A percentile compares a stretch with the other conserved stretches of the same genome.
Conservation (phyloP, 2,329 filamentous ascomycete genomes). For the Blastomyces parvus region DNA sequence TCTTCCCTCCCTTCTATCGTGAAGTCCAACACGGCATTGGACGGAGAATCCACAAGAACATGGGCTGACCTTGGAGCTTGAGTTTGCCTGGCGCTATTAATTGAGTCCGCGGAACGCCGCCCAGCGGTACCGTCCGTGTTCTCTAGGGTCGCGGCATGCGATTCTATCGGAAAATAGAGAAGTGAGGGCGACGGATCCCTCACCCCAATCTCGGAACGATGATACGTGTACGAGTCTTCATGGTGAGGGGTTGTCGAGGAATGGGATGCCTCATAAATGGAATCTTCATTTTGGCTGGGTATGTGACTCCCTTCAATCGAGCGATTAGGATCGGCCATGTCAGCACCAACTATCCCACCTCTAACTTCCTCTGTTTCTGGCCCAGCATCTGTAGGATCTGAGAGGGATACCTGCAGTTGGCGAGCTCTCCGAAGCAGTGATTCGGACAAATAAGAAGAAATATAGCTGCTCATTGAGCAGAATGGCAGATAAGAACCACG, state of each 20-base stretch:
- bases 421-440: constrained; percentile 36
- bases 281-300: neutral
- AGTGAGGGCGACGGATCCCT: neutral
- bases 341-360: neutral
- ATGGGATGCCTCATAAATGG: neutral
- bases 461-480: constrained; percentile 36
- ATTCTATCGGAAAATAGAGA: neutral
- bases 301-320: neutral
- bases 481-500: neutral
- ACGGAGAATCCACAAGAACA: neutral
- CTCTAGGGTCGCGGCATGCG: neutral
- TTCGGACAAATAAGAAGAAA: constrained; percentile 37
- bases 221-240: neutral
- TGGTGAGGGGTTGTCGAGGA: neutral
- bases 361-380: neutral
- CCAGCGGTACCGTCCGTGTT: neutral
- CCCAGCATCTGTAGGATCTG: constrained; percentile 1
- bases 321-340: neutral
- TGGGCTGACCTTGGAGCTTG: neutral
- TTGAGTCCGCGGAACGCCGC: neutral
- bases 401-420: constrained; percentile 25
- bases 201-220: neutral
- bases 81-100: neutral
- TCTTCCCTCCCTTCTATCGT: neutral
- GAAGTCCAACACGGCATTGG: neutral